phyloP scores from a whole-genome alignment of 2,329 filamentous ascomycete species.

The Coccinonectria pachysandricola region DNA sequence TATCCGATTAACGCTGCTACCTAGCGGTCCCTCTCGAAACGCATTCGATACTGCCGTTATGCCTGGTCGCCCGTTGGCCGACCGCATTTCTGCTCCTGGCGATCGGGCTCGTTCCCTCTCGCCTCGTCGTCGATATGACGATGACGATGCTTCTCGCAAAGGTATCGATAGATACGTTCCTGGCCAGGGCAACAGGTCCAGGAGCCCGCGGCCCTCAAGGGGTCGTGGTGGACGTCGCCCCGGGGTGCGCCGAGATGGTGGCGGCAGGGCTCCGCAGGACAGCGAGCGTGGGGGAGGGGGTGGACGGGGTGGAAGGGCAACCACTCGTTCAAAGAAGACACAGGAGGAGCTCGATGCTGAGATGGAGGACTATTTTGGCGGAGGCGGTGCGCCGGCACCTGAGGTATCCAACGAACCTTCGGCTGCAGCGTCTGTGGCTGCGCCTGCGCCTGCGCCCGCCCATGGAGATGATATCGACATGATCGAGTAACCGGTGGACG shows the following conservation, averaged over 20 bases:
- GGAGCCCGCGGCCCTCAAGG: slow-evolving; percentile 48
- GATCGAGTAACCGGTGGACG: slow-evolving; percentile 43
- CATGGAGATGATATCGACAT: slow-evolving; percentile 55
- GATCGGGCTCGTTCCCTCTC: slow-evolving; percentile 55
- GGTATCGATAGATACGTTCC: slow-evolving; percentile 75
- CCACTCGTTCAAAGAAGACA: slow-evolving; percentile 66
- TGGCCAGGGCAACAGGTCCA: slow-evolving; percentile 40
- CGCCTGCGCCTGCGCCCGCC: slow-evolving; percentile 16
- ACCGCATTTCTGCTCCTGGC: slow-evolving; percentile 46
- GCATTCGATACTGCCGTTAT: slow-evolving; percentile 46
- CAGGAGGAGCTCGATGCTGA: slow-evolving; percentile 90
- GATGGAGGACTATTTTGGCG: slow-evolving; percentile 86
- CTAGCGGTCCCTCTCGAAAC: slow-evolving; percentile 40
- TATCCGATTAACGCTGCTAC: slow-evolving; percentile 61
- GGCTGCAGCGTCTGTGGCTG: slow-evolving; percentile 23
- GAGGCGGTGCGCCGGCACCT: slow-evolving; percentile 26
- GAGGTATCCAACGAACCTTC: slow-evolving; percentile 17
- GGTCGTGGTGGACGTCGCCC: slow-evolving; percentile 41
- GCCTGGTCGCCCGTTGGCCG: slow-evolving; percentile 47
- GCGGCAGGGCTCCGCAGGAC: slow-evolving; percentile 19
- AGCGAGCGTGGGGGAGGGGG: slow-evolving; percentile 21
- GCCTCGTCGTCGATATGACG: slow-evolving; percentile 34
- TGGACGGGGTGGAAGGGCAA: slow-evolving; percentile 30
- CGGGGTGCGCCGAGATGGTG: slow-evolving; percentile 35
- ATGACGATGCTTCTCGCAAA: slow-evolving; percentile 50